phyloP scores from a whole-genome alignment of 305 asterid species.

The Rubia balearica region DNA sequence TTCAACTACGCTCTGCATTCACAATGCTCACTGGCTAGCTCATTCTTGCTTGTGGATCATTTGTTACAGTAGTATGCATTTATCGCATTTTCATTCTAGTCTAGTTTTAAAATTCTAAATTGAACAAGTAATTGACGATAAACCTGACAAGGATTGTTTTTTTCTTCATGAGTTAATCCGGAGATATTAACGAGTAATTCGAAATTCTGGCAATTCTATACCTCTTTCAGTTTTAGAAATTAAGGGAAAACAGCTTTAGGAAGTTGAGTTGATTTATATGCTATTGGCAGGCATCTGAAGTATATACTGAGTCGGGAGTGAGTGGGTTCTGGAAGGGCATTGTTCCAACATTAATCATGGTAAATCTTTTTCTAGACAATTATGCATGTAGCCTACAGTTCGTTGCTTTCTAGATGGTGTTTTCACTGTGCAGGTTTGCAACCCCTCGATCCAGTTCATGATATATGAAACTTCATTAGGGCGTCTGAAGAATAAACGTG shows the following conservation, averaged over 20 bases:
- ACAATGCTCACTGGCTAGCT: slow-evolving; percentile 1
- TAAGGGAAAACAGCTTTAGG: neutral
- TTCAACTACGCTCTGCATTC: neutral
- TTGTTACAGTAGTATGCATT: neutral
- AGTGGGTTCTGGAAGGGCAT: slow-evolving; percentile 92
- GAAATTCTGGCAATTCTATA: neutral
- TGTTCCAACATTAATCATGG: slow-evolving; percentile 85
- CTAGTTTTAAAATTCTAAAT: neutral
- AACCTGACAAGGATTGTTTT: neutral
- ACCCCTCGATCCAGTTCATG: slow-evolving; percentile 96
- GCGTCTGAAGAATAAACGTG: slow-evolving; percentile 58
- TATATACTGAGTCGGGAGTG: slow-evolving; percentile 75
- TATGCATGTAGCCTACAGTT: neutral
- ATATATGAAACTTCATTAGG: slow-evolving; percentile 75
- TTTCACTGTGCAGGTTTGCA: slow-evolving; percentile 59
- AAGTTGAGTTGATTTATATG: neutral
- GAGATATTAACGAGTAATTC: neutral
- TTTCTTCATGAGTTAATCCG: neutral
- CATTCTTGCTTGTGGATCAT: neutral
- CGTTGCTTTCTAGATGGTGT: slow-evolving; percentile 20
- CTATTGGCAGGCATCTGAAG: slow-evolving; percentile 71
- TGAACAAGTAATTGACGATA: neutral
- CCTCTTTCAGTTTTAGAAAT: neutral
- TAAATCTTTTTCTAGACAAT: slow-evolving; percentile 21
- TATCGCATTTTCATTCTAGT: neutral